Base-by-base conservation (phyloP, 495 filamentous ascomycete genomes). In the Alectoria sarmentosa region DNA sequence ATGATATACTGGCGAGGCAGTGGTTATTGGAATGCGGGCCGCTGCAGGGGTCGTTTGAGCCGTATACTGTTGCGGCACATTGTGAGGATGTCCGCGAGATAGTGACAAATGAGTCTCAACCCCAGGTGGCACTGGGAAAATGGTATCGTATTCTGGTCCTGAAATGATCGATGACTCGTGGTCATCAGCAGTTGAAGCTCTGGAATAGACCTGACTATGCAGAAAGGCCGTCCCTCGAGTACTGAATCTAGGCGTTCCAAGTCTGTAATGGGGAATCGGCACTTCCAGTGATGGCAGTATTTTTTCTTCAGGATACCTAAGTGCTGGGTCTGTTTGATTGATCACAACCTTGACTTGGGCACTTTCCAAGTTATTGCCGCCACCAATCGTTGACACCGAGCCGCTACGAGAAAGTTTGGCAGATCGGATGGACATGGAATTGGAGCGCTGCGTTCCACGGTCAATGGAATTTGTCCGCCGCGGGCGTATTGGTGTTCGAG, bases 171-270 rank as follows among this genome's bases (percentile, higher is more conserved):
- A 83, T 49, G 80, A 79, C n/a, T 78, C 74, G 61, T 80, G 71
- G 68, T 82, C 79, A 34, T 85, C 83, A n/a, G 77, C 78, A 54
- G 76, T 74, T 32, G 83, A 81, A 5, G 76, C 79, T 56, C 76
- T 72, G 30, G 83, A 84, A 64, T 85, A 84, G 26, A 81, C 74
- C 49, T 92, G 94, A 71, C 86, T 90, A 62, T 90, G 88, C 67
- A 98, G 80, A 65, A 90, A 84, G 4, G 92, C 87, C 55, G 86
- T 94, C 11, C 91, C 90, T 65, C 84, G 82, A 26, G 83, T 75
- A 66, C 87, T 93, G 73, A 96, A 96, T 55, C 86, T 85, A 14
- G 92, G 89, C 5, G 89, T 88, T 6, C 91, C 92, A 61, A 98
- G 79, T 61, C 87, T 86, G 78, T 95, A 95, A 66, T 90, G 87